Evolutionary conservation across 169 alveolate species (phyloP).

Genomic region (Plasmodium relictum): DNA sequence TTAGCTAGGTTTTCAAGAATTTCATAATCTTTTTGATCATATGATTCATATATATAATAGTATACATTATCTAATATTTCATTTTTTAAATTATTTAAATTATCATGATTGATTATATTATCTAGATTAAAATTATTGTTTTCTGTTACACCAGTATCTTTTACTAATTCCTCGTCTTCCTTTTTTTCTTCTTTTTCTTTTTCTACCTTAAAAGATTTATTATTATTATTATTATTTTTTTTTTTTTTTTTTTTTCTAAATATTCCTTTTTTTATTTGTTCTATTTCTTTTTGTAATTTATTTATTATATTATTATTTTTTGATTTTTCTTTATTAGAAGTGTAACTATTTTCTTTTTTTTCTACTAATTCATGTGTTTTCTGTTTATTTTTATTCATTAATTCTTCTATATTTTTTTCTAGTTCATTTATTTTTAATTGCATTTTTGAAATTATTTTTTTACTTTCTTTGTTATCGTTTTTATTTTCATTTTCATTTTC

Average conservation of each 20-base stretch:
- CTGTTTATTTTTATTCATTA: conserved; percentile 16
- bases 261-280: conserved; percentile 13
- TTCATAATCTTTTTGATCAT: conserved; percentile 66
- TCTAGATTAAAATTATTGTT: conserved; percentile 17
- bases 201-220: conserved; percentile 1
- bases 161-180: not conserved
- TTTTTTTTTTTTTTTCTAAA: not conserved
- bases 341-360: not conserved
- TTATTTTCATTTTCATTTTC: conserved; percentile 5
- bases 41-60: conserved; percentile 74
- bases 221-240: not conserved
- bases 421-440: conserved; percentile 29
- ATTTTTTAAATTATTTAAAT: conserved; percentile 46
- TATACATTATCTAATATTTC: conserved; percentile 64
- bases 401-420: conserved; percentile 51
- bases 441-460: conserved; percentile 44
- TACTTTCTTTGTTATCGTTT: conserved; percentile 11
- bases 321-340: not conserved
- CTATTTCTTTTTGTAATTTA: conserved; percentile 43
- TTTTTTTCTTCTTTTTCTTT: not conserved
- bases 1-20: conserved; percentile 56
- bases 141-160: not conserved
- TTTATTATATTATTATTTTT: conserved; percentile 20
- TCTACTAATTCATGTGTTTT: not conserved
- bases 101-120: conserved; percentile 29